Percentiles rank a stretch among this genome's conserved stretches.
Conservation (phyloP, 1,139 yeast genomes). For the Magnusiomyces suaveolens region DNA sequence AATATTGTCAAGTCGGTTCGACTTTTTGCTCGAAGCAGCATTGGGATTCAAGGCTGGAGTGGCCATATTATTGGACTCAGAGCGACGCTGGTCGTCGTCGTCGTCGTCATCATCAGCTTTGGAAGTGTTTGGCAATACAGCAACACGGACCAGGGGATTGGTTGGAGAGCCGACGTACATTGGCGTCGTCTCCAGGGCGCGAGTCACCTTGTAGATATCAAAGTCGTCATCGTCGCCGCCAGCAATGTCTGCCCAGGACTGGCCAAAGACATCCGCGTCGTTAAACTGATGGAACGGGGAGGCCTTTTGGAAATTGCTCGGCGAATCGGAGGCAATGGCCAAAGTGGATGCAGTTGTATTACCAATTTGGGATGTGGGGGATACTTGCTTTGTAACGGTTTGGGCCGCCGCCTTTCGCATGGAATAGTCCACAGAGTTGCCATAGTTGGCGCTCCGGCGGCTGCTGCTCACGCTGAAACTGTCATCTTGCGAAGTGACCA, state of each 20-base stretch:
- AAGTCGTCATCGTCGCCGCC: slow-evolving; percentile 26
- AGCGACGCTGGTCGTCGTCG: background rate
- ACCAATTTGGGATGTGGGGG: background rate
- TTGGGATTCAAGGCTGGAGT: background rate
- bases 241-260: slow-evolving; percentile 20
- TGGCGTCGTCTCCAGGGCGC: background rate
- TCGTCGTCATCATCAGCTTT: background rate
- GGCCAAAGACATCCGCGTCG: background rate
- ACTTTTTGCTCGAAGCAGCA: background rate
- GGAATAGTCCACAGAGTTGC: background rate
- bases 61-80: background rate
- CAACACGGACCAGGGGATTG: background rate
- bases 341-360: background rate
- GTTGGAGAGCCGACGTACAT: background rate
- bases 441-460: slow-evolving; percentile 1
- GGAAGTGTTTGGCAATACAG: background rate
- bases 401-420: background rate
- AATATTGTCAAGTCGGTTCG: background rate
- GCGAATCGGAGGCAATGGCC: slow-evolving; percentile 1
- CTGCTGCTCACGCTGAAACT: background rate
- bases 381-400: background rate
- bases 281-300: background rate
- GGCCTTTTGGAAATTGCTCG: background rate
- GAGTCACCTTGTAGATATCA: background rate
- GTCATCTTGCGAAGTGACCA: slow-evolving; percentile 18